Evolutionary conservation across 768 basidiomycete species (phyloP).

Genomic region (Tylopilus vinaceipallidus): DNA sequence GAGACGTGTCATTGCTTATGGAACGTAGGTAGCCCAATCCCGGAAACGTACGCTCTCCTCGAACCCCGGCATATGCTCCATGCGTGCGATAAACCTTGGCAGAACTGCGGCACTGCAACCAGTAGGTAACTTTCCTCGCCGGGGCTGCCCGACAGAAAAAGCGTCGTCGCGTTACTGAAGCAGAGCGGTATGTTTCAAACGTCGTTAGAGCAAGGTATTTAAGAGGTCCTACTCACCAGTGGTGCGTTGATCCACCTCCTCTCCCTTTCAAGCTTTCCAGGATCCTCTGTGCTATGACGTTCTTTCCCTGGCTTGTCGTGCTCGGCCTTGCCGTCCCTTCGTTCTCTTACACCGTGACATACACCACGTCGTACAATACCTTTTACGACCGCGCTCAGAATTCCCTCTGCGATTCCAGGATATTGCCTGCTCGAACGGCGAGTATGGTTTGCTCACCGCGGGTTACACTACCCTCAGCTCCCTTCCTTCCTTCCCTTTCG

Average conservation of each 20-base stretch:
- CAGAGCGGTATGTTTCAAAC: neutral
- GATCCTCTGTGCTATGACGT: conserved; percentile 10
- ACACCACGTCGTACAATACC: conserved; percentile 42
- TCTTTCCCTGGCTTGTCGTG: neutral
- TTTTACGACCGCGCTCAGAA: conserved; percentile 44
- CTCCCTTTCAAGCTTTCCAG: neutral
- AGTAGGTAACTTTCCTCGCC: neutral
- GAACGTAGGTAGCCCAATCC: too few species aligned
- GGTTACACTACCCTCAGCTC: conserved; percentile 48
- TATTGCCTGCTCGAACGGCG: conserved; percentile 52
- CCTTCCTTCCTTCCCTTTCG: conserved; percentile 57
- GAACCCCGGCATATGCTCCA: neutral
- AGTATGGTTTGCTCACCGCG: conserved; percentile 45
- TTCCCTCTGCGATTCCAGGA: conserved; percentile 42
- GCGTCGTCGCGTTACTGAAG: neutral
- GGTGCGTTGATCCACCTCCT: neutral
- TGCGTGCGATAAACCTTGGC: neutral
- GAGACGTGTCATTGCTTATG: neutral
- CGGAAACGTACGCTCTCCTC: neutral
- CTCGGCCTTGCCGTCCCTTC: conserved; percentile 9
- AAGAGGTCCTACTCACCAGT: neutral
- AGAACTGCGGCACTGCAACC: neutral
- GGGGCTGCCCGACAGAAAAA: neutral
- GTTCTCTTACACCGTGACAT: conserved; percentile 2
- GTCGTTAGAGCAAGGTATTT: neutral